Percentiles rank a stretch among this genome's conserved stretches.
Evolutionary conservation across 2,329 filamentous ascomycete genomes (phyloP).

Genomic region (Hypoxylon sp.): DNA sequence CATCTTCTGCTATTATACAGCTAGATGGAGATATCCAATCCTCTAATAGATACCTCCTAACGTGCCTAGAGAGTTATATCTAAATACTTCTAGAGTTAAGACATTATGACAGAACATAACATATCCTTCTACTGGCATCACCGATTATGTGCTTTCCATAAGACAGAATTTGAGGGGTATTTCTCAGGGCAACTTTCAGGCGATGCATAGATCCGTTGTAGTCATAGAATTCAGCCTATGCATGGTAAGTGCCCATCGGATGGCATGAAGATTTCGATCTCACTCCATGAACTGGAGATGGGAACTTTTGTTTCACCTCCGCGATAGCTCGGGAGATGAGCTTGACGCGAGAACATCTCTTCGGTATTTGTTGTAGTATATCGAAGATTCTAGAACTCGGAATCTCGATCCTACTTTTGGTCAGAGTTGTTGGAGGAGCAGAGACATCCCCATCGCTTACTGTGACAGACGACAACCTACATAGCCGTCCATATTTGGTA

Average conservation of each 20-base stretch:
- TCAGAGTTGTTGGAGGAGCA: neutral
- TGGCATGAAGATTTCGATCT: neutral
- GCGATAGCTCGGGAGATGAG: neutral
- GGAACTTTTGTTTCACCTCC: neutral
- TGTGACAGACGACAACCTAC: neutral
- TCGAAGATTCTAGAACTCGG: too few relatives aligned
- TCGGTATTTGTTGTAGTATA: neutral
- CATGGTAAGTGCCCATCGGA: neutral
- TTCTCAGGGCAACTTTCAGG: neutral
- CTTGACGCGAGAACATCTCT: neutral
- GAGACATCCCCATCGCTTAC: neutral
- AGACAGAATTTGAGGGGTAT: too few relatives aligned
- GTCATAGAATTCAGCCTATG: neutral
- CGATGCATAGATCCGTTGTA: neutral
- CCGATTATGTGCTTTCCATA: too few relatives aligned
- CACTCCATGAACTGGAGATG: neutral
- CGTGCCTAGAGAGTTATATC: too few relatives aligned
- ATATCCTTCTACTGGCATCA: too few relatives aligned
- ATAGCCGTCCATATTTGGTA: slow-evolving; percentile 9
- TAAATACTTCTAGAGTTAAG: too few relatives aligned
- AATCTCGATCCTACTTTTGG: neutral
- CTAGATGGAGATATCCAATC: too few relatives aligned
- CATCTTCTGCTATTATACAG: too few relatives aligned
- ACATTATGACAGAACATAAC: too few relatives aligned
- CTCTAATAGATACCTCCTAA: too few relatives aligned